Conservation (phyloP, 2,329 filamentous ascomycete species). For the Cercospora sp. region DNA sequence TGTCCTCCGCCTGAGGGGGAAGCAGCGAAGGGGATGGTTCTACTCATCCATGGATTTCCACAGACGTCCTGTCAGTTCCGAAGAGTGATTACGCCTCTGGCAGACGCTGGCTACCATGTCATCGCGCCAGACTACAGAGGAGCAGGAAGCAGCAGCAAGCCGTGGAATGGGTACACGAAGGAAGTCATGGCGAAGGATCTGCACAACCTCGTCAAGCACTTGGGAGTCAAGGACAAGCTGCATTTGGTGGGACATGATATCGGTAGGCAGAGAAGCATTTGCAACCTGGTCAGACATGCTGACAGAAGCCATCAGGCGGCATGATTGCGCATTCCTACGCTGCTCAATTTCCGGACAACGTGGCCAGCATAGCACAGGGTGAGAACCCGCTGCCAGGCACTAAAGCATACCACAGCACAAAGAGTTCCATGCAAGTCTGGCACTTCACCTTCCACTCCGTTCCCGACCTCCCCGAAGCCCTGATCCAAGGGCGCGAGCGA, state of each 20-base stretch:
- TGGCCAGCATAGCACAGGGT: conserved; percentile 44
- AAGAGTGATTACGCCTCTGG: conserved; percentile 41
- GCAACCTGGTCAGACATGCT: conserved; percentile 9
- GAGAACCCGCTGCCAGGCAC: conserved; percentile 46
- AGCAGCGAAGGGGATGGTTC: conserved; percentile 39
- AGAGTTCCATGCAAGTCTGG: conserved; percentile 37
- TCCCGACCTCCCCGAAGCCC: conserved; percentile 42
- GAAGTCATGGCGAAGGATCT: conserved; percentile 45
- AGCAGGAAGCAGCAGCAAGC: conserved; percentile 18
- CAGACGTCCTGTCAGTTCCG: conserved; percentile 51
- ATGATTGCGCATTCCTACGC: conserved; percentile 50
- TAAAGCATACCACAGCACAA: conserved; percentile 32
- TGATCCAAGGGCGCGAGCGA: conserved; percentile 44
- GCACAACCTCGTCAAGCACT: conserved; percentile 38
- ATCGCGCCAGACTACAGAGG: conserved; percentile 26
- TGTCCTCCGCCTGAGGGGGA: conserved; percentile 22
- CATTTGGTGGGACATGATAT: conserved; percentile 53
- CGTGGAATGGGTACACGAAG: conserved; percentile 43
- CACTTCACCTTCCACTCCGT: conserved; percentile 48
- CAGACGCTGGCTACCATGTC: conserved; percentile 33
- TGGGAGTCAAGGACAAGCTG: conserved; percentile 30
- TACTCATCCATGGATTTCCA: conserved; percentile 52
- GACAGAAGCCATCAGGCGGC: conserved; percentile 43
- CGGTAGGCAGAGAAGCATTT: conserved; percentile 20
- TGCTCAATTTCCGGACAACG: conserved; percentile 38